A percentile compares a stretch with the other conserved stretches of the same genome.
phyloP scores from a whole-genome alignment of 1,139 yeast genomes.

The Debaryomycetaceae sp. region DNA sequence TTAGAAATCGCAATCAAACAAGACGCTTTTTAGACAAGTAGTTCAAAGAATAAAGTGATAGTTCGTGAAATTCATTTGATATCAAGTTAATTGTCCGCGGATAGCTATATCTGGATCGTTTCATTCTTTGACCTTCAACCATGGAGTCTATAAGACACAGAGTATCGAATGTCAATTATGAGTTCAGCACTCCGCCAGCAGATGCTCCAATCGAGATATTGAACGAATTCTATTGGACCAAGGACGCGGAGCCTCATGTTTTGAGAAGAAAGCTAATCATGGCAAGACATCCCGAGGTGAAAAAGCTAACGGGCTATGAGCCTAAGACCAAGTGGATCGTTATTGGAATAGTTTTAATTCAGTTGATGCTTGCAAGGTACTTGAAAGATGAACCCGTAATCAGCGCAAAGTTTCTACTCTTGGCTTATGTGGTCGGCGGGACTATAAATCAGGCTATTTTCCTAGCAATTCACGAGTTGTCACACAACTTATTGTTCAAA shows the following conservation, averaged over 20 bases:
- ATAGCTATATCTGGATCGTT: not conserved
- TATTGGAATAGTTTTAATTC: slow-evolving; percentile 58
- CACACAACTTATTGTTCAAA: slow-evolving; percentile 83
- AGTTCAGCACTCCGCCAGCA: slow-evolving; percentile 42
- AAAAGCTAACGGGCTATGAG: slow-evolving; percentile 81
- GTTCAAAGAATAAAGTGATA: not conserved
- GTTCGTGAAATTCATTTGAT: not conserved
- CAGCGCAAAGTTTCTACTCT: slow-evolving; percentile 51
- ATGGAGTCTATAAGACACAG: slow-evolving; percentile 32
- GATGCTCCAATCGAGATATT: slow-evolving; percentile 39
- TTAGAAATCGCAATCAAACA: not conserved
- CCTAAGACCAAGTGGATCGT: slow-evolving; percentile 80
- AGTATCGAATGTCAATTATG: slow-evolving; percentile 28
- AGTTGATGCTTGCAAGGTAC: slow-evolving; percentile 58
- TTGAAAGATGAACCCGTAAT: slow-evolving; percentile 55
- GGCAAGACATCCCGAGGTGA: slow-evolving; percentile 72
- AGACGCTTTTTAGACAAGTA: not conserved
- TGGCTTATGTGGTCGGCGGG: slow-evolving; percentile 81
- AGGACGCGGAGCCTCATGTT: slow-evolving; percentile 77
- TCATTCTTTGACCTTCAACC: not conserved
- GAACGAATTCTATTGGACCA: slow-evolving; percentile 80
- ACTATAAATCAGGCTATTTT: slow-evolving; percentile 81
- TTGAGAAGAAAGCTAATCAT: slow-evolving; percentile 69
- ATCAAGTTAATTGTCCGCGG: not conserved
- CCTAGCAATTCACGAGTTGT: slow-evolving; percentile 82